Conservation (phyloP, 2,329 filamentous ascomycete genomes). For the Nemania serpens region DNA sequence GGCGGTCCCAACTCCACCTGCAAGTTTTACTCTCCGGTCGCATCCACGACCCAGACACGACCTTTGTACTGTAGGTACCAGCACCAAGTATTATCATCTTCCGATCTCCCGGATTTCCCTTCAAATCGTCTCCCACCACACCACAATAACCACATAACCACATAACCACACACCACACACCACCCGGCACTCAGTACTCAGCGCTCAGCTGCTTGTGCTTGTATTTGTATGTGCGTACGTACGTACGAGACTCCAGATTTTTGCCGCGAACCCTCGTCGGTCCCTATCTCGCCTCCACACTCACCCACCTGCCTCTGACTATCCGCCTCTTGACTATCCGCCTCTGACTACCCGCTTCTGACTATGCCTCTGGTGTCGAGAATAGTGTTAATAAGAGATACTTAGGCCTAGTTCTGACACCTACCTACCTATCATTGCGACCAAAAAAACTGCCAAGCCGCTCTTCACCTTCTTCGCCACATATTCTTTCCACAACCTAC, state of each 20-base stretch:
- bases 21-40: conserved; percentile 9
- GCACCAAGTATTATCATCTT: conserved; percentile 32
- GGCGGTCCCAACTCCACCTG: conserved; percentile 6
- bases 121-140: conserved; percentile 19
- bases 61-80: too few species aligned
- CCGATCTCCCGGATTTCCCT: conserved; percentile 41
- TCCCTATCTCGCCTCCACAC: conserved; percentile 2
- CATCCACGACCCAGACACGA: conserved; percentile 25
- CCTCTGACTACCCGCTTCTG: too few species aligned
- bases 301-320: too few species aligned
- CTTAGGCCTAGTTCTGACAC: too few species aligned
- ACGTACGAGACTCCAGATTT: conserved; percentile 17
- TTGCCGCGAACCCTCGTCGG: conserved; percentile 27
- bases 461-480: not conserved
- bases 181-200: not conserved
- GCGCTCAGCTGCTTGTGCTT: not conserved
- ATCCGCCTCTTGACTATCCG: too few species aligned
- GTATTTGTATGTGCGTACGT: not conserved
- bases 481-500: not conserved
- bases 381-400: conserved; percentile 1
- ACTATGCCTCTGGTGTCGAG: conserved; percentile 1
- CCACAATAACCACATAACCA: too few species aligned
- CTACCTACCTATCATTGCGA: too few species aligned
- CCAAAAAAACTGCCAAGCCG: not conserved
- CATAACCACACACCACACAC: too few species aligned